Percentiles rank a stretch among this genome's conserved stretches.
These are phyloP conservation scores for Penstemon davidsonii DNA, from an alignment of 257 asterid species.

Conservation along the genomic window DNA sequence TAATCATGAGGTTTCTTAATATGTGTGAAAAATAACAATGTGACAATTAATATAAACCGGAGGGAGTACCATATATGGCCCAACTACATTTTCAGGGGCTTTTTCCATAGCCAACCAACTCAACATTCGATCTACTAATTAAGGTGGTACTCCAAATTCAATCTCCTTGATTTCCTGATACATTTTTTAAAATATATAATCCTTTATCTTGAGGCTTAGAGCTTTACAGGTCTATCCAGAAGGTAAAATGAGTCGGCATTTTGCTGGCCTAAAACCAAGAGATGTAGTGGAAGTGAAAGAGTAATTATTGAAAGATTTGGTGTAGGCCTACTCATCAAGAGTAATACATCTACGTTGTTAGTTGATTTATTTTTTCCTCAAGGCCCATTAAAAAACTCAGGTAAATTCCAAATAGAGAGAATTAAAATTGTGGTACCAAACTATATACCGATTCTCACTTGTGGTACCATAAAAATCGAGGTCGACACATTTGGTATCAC, in stretches of 20 bases:
- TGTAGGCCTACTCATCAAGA: constrained; percentile 1
- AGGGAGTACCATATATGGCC: too few relatives aligned
- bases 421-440: too few relatives aligned
- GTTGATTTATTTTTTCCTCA: constrained; percentile 35
- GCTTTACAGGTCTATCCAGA: constrained; percentile 82
- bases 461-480: too few relatives aligned
- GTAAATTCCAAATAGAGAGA: too few relatives aligned
- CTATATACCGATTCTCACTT: too few relatives aligned
- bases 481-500: too few relatives aligned
- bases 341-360: constrained; percentile 1
- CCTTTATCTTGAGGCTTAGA: constrained; percentile 7
- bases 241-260: constrained; percentile 98
- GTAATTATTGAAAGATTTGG: constrained; percentile 42
- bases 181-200: too few relatives aligned
- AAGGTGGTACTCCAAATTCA: constrained; percentile 51
- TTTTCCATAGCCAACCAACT: too few relatives aligned
- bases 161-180: constrained; percentile 14
- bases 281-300: constrained; percentile 96
- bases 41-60: too few relatives aligned
- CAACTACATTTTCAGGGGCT: too few relatives aligned
- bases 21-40: too few relatives aligned
- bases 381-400: constrained; percentile 90
- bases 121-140: constrained; percentile 70
- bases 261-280: constrained; percentile 89
- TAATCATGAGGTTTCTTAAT: too few relatives aligned